phyloP scores from a whole-genome alignment of 352 stramenopile genomes.

The Peronosclerospora sorghi region DNA sequence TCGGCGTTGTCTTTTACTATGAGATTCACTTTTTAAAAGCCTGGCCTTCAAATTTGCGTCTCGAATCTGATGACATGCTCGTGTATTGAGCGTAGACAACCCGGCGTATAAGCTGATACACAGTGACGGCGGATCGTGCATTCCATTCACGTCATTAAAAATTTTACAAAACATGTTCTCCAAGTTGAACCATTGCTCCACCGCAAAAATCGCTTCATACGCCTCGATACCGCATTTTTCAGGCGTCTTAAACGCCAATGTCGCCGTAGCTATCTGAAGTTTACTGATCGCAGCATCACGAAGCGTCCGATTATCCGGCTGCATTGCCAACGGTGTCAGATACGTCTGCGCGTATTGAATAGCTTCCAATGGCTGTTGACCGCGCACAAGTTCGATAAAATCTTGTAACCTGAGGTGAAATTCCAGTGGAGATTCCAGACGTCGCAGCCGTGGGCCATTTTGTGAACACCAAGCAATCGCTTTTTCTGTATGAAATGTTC shows the following conservation, averaged over 20 bases:
- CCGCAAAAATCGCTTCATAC: slow-evolving; percentile 56
- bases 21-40: slow-evolving; percentile 14
- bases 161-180: slow-evolving; percentile 48
- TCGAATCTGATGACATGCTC: slow-evolving; percentile 48
- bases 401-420: slow-evolving; percentile 66
- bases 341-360: slow-evolving; percentile 54
- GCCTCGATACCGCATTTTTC: slow-evolving; percentile 48
- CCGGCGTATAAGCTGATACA: slow-evolving; percentile 56
- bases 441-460: slow-evolving; percentile 60
- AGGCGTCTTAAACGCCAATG: slow-evolving; percentile 52
- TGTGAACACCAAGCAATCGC: slow-evolving; percentile 61
- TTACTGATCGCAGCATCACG: slow-evolving; percentile 46
- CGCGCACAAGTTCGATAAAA: slow-evolving; percentile 72
- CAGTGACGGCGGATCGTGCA: slow-evolving; percentile 54
- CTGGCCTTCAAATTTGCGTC: slow-evolving; percentile 28
- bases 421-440: slow-evolving; percentile 57
- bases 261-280: slow-evolving; percentile 65
- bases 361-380: slow-evolving; percentile 53
- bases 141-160: slow-evolving; percentile 57
- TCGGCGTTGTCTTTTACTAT: slow-evolving; percentile 10
- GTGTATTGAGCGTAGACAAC: slow-evolving; percentile 64
- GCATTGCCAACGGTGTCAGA: slow-evolving; percentile 55
- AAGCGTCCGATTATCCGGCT: slow-evolving; percentile 39
- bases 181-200: slow-evolving; percentile 45
- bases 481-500: slow-evolving; percentile 28